Conservation (phyloP, 352 stramenopile species). For the Pythium vanterpoolii region DNA sequence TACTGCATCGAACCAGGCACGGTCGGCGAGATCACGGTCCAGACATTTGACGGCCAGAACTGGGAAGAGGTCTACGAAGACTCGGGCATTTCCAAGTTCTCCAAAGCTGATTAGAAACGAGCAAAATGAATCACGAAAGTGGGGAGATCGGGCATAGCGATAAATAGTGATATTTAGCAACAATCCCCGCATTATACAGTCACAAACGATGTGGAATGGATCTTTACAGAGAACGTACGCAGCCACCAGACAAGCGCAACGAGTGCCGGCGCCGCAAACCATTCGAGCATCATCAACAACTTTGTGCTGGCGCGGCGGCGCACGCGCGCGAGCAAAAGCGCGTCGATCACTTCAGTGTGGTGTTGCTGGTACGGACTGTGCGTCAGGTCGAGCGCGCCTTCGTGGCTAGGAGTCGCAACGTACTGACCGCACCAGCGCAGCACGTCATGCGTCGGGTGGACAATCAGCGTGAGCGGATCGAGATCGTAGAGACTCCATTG, state of each 20-base stretch:
- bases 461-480: constrained; percentile 19
- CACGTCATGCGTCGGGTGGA: constrained; percentile 4
- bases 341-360: constrained; percentile 21
- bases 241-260: constrained; percentile 14
- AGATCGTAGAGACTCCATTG: not conserved
- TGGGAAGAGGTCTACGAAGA: constrained; percentile 48
- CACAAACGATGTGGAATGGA: not conserved
- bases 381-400: not conserved
- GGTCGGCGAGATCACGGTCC: constrained; percentile 49
- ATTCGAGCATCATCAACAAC: constrained; percentile 28
- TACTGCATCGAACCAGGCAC: constrained; percentile 55
- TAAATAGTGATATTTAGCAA: not conserved
- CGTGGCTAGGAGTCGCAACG: constrained; percentile 7
- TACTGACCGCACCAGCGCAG: constrained; percentile 28
- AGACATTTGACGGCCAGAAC: constrained; percentile 72
- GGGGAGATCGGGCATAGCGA: not conserved
- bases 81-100: constrained; percentile 41
- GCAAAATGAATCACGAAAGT: not conserved
- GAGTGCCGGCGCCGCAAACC: constrained; percentile 22
- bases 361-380: constrained; percentile 26
- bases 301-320: constrained; percentile 9
- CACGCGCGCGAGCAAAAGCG: constrained; percentile 1
- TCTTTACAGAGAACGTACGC: constrained; percentile 11
- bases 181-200: not conserved
- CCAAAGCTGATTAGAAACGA: constrained; percentile 26